A percentile compares a stretch with the other conserved stretches of the same genome.
phyloP scores from a whole-genome alignment of 2,329 filamentous ascomycete genomes.

The Conoideocrella luteorostrata region DNA sequence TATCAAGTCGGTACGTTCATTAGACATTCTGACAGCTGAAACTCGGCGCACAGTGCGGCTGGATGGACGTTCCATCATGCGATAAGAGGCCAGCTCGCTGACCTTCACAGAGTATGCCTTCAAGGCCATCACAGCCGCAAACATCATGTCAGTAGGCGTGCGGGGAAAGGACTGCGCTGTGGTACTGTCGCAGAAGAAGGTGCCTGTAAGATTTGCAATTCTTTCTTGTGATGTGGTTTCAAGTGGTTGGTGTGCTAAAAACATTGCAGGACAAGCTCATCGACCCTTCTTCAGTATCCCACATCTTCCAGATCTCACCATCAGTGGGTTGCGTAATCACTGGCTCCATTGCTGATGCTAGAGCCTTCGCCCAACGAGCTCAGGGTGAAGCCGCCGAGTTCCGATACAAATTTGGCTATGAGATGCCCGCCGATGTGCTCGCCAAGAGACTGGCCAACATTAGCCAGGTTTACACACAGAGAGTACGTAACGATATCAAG shows the following conservation, averaged over 20 bases:
- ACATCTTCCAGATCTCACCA: conserved; percentile 94
- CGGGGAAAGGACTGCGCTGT: conserved; percentile 96
- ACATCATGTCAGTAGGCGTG: conserved; percentile 96
- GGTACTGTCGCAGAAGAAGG: conserved; percentile 98
- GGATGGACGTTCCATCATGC: neutral
- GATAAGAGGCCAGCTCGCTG: neutral
- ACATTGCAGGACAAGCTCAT: conserved; percentile 86
- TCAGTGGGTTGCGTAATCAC: conserved; percentile 98
- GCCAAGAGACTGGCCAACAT: conserved; percentile 98
- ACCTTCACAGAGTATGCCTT: conserved; percentile 86
- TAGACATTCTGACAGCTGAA: neutral
- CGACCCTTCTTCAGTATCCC: conserved; percentile 91
- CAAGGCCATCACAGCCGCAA: conserved; percentile 98
- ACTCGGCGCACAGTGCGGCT: neutral
- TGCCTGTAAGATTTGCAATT: conserved; percentile 64
- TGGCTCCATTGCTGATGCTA: conserved; percentile 93
- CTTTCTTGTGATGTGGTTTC: neutral
- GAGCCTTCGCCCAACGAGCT: conserved; percentile 86
- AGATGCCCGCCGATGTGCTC: conserved; percentile 97
- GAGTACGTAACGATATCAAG: conserved; percentile 48
- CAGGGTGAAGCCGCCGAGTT: conserved; percentile 96
- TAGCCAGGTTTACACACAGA: conserved; percentile 97
- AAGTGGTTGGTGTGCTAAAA: conserved; percentile 3
- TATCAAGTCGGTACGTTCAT: conserved; percentile 92
- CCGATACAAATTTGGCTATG: conserved; percentile 96